These are phyloP conservation scores for Calonectria ilicicola DNA, from an alignment of 2,329 filamentous ascomycete species.

Conservation along the genomic window DNA sequence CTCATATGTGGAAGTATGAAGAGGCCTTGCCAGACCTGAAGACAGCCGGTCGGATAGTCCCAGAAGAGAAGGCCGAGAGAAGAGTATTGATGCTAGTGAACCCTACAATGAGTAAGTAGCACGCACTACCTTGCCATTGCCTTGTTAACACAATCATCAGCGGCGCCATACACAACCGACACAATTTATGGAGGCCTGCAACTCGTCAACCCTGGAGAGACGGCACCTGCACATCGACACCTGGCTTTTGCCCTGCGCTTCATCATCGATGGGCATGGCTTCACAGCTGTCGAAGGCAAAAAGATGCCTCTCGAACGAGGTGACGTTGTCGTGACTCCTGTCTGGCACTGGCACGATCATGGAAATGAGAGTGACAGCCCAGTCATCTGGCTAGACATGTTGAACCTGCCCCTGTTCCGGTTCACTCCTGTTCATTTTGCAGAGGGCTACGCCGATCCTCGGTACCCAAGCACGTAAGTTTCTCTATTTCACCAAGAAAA, in stretches of 20 bases:
- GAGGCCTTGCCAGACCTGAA: constrained; percentile 50
- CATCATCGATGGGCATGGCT: constrained; percentile 68
- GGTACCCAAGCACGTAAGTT: constrained; percentile 61
- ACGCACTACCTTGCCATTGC: too few relatives aligned
- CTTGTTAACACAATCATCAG: constrained; percentile 35
- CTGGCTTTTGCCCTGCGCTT: constrained; percentile 68
- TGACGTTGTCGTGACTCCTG: constrained; percentile 68
- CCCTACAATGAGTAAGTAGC: constrained; percentile 59
- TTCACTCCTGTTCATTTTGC: constrained; percentile 66
- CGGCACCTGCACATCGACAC: constrained; percentile 66
- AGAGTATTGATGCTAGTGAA: constrained; percentile 57
- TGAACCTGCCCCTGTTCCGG: constrained; percentile 65
- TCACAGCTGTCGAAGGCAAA: constrained; percentile 67
- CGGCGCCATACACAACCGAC: constrained; percentile 59
- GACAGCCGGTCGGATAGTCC: constrained; percentile 49
- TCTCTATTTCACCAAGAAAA: rapidly evolving
- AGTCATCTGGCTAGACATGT: constrained; percentile 69
- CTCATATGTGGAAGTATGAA: constrained; percentile 54
- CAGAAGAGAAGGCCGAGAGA: constrained; percentile 55
- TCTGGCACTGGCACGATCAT: constrained; percentile 72
- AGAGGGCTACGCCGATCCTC: constrained; percentile 58
- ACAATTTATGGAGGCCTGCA: constrained; percentile 69
- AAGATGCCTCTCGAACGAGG: constrained; percentile 64
- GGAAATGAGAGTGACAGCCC: constrained; percentile 66
- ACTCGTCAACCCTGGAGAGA: constrained; percentile 67